A percentile compares a stretch with the other conserved stretches of the same genome.
phyloP scores from a whole-genome alignment of 1,284 basidiomycete genomes.

The Pyrrhoderma lamaoense region DNA sequence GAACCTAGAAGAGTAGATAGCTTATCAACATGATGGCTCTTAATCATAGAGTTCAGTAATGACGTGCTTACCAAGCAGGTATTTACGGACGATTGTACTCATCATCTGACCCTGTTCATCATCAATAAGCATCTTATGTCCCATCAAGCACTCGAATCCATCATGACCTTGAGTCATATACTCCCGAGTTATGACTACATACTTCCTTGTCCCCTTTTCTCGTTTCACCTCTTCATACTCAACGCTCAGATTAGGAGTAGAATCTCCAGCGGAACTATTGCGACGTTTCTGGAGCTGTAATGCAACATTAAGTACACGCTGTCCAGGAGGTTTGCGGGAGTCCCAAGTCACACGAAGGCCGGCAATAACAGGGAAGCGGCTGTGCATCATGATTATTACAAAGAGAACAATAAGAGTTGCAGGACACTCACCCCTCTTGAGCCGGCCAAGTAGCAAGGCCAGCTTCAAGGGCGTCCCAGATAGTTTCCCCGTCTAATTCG shows the following conservation, averaged over 20 bases:
- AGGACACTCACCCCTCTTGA: slow-evolving; percentile 67
- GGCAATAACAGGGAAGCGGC: slow-evolving; percentile 84
- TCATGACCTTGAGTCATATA: slow-evolving; percentile 78
- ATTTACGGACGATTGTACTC: slow-evolving; percentile 78
- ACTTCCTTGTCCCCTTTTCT: slow-evolving; percentile 49
- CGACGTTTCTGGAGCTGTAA: slow-evolving; percentile 38
- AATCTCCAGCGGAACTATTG: slow-evolving; percentile 32
- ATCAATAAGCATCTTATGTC: slow-evolving; percentile 67
- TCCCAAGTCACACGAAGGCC: slow-evolving; percentile 89
- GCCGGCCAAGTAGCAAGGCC: slow-evolving; percentile 78
- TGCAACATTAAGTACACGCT: slow-evolving; percentile 69
- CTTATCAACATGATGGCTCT: background rate
- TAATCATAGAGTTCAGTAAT: background rate
- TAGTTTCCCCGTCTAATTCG: slow-evolving; percentile 72
- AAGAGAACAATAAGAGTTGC: slow-evolving; percentile 3
- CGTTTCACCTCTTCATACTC: slow-evolving; percentile 51
- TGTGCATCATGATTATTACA: slow-evolving; percentile 28
- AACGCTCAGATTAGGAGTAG: slow-evolving; percentile 31
- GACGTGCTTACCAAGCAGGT: slow-evolving; percentile 62
- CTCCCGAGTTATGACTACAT: slow-evolving; percentile 71
- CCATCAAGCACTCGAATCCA: slow-evolving; percentile 69
- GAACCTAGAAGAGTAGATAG: slow-evolving; percentile 38
- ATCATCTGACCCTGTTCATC: slow-evolving; percentile 81
- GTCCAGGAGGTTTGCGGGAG: slow-evolving; percentile 61
- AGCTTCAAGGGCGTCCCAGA: slow-evolving; percentile 80